These are phyloP conservation scores for Dendrobium huoshanense DNA, from an alignment of 106 monocot genomes.

Conservation along the genomic window DNA sequence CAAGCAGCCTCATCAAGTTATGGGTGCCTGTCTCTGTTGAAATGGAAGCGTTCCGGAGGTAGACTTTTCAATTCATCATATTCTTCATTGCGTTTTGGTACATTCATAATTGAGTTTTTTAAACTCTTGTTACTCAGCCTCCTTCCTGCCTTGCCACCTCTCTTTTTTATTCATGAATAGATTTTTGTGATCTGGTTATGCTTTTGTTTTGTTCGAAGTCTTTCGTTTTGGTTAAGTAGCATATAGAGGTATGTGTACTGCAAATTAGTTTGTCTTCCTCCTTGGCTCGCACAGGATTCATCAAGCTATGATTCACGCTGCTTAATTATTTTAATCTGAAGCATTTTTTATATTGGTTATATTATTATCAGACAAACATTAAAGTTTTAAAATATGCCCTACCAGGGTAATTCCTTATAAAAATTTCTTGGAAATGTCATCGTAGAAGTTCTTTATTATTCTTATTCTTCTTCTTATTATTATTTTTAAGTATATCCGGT, in stretches of 20 bases:
- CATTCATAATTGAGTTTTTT: background rate
- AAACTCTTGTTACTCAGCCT: background rate
- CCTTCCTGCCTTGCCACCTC: background rate
- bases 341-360: background rate
- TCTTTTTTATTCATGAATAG: background rate
- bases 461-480: background rate
- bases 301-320: background rate
- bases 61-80: constrained; percentile 4
- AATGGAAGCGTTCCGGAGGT: constrained; percentile 94
- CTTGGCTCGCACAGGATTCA: background rate
- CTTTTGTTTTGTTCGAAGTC: background rate
- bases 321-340: background rate
- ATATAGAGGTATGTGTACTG: background rate
- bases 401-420: background rate
- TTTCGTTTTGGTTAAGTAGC: background rate
- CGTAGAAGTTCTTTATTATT: too few species aligned
- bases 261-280: background rate
- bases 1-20: constrained; percentile 62
- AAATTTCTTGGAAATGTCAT: too few species aligned
- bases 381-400: background rate
- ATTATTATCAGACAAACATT: background rate
- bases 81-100: background rate
- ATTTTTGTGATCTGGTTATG: background rate
- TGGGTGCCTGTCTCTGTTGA: constrained; percentile 66
- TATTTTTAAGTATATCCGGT: background rate